Evolutionary conservation across 768 basidiomycete species (phyloP).

Genomic region (Leucocoprinus leucothites): DNA sequence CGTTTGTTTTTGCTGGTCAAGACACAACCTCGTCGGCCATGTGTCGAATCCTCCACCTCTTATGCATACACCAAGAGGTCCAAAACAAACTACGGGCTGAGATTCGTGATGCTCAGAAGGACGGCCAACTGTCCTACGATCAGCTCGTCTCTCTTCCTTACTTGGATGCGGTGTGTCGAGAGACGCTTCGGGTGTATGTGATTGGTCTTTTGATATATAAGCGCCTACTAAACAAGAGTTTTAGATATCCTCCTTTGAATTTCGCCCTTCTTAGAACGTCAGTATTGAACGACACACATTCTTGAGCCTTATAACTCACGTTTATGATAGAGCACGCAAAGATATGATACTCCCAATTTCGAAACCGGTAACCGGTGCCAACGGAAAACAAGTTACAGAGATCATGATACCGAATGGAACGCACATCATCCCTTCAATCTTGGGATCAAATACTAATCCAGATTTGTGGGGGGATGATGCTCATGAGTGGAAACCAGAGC

Average conservation of each 20-base stretch:
- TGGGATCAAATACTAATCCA: conserved; percentile 34
- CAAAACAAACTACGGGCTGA: conserved; percentile 22
- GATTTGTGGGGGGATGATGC: conserved; percentile 47
- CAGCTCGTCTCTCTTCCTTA: conserved; percentile 32
- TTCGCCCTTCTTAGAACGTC: conserved; percentile 18
- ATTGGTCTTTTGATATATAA: not conserved
- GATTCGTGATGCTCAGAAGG: conserved; percentile 21
- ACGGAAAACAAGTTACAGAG: conserved; percentile 24
- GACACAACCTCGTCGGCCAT: conserved; percentile 23
- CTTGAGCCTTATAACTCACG: not conserved
- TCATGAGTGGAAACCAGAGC: conserved; percentile 44
- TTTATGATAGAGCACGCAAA: conserved; percentile 16
- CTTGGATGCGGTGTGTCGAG: conserved; percentile 35
- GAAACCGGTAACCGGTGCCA: conserved; percentile 19
- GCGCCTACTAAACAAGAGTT: not conserved
- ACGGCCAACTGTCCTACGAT: conserved; percentile 31
- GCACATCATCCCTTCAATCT: conserved; percentile 23
- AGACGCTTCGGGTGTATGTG: conserved; percentile 33
- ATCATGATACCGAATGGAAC: conserved; percentile 37
- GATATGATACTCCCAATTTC: conserved; percentile 23
- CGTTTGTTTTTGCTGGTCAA: conserved; percentile 23
- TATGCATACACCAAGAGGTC: conserved; percentile 17
- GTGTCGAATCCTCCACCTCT: conserved; percentile 18
- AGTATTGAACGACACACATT: not conserved
- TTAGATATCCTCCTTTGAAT: conserved; percentile 23